These are phyloP conservation scores for Komagataella ulmi DNA, from an alignment of 805 yeast genomes.

Conservation along the genomic window DNA sequence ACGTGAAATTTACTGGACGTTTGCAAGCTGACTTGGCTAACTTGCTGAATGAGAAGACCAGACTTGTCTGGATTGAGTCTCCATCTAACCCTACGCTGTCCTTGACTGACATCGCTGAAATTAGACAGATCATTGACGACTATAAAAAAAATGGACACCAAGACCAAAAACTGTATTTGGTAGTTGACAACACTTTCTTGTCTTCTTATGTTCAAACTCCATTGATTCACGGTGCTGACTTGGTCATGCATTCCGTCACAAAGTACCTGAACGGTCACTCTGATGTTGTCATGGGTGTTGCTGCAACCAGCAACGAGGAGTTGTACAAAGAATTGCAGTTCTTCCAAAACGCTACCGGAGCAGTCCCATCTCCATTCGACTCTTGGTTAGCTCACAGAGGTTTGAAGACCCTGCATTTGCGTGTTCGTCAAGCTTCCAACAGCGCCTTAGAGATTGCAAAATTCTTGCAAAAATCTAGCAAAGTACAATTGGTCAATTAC, in stretches of 20 bases:
- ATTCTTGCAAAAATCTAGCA: conserved; percentile 33
- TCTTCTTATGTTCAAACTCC: conserved; percentile 86
- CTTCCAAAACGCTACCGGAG: conserved; percentile 81
- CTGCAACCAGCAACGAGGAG: conserved; percentile 51
- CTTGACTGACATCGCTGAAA: conserved; percentile 60
- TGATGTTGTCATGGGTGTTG: conserved; percentile 79
- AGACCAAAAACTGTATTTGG: conserved; percentile 43
- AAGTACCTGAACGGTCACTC: conserved; percentile 89
- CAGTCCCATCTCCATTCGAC: conserved; percentile 83
- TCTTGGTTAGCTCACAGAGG: conserved; percentile 92
- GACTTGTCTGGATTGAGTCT: conserved; percentile 76
- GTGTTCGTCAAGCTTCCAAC: conserved; percentile 56
- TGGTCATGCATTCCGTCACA: conserved; percentile 81
- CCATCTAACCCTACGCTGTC: conserved; percentile 83
- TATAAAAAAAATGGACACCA: conserved; percentile 21
- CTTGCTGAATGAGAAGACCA: conserved; percentile 48
- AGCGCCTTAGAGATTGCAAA: conserved; percentile 63
- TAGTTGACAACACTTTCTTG: conserved; percentile 81
- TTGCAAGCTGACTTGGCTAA: conserved; percentile 44
- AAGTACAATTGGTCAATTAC: conserved; percentile 61
- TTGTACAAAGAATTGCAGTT: conserved; percentile 56
- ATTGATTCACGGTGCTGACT: conserved; percentile 69
- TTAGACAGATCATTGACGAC: conserved; percentile 37
- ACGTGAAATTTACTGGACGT: conserved; percentile 52
- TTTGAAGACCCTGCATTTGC: conserved; percentile 71